phyloP scores from a whole-genome alignment of 2,329 filamentous ascomycete genomes.

The Xylariaceae sp. region DNA sequence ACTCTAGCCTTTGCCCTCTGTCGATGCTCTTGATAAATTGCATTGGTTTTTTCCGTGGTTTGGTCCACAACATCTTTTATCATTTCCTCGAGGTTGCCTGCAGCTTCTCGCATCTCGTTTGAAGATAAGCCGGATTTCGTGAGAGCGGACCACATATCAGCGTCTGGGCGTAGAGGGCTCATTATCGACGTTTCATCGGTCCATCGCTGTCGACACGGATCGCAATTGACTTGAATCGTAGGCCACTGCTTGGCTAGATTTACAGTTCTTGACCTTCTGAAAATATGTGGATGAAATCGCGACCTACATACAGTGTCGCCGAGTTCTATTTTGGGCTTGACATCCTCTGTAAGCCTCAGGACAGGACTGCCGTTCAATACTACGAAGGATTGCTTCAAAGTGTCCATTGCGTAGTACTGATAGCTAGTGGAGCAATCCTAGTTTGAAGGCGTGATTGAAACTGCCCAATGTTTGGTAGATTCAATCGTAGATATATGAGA shows the following conservation, averaged over 20 bases:
- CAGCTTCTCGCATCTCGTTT: background rate
- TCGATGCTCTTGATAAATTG: background rate
- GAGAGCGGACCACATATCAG: too few relatives aligned
- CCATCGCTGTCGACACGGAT: background rate
- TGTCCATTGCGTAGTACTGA: background rate
- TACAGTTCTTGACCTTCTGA: background rate
- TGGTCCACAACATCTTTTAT: background rate
- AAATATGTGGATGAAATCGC: background rate
- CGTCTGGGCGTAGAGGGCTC: too few relatives aligned
- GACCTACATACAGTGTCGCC: background rate
- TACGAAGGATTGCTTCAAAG: background rate
- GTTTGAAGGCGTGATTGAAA: background rate
- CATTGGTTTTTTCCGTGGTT: background rate
- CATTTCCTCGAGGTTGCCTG: background rate
- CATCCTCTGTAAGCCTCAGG: background rate
- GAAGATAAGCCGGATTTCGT: background rate
- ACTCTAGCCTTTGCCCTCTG: background rate
- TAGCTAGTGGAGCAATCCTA: background rate
- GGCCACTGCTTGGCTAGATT: slow-evolving; percentile 3
- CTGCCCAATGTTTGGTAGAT: background rate
- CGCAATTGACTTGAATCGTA: background rate
- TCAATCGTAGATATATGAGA: background rate
- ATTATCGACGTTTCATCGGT: background rate
- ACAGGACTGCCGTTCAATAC: background rate
- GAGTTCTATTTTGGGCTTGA: background rate